These are phyloP conservation scores for Paramarasmius palmivorus DNA, from an alignment of 1,284 basidiomycete genomes.

Conservation along the genomic window DNA sequence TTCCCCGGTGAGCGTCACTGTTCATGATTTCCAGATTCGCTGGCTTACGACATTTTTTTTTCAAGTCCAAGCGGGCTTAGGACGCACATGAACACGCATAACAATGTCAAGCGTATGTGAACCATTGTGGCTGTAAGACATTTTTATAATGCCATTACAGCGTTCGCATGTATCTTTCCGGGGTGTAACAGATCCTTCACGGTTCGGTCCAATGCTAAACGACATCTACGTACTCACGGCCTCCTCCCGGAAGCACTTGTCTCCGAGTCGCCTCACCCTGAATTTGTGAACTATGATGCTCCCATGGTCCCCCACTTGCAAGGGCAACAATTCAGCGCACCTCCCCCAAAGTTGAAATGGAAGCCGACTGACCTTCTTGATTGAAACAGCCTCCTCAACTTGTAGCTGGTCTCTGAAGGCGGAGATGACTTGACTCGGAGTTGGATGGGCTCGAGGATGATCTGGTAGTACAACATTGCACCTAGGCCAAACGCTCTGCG, in stretches of 20 bases:
- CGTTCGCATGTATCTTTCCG: constrained; percentile 54
- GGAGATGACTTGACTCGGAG: constrained; percentile 8
- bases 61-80: constrained; percentile 59
- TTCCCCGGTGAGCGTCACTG: constrained; percentile 39
- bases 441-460: constrained; percentile 10
- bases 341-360: constrained; percentile 11
- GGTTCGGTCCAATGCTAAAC: constrained; percentile 63
- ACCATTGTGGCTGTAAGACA: not conserved
- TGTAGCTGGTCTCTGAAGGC: constrained; percentile 7
- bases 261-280: constrained; percentile 1
- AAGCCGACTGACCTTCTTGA: constrained; percentile 11
- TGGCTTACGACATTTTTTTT: not conserved
- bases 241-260: constrained; percentile 1
- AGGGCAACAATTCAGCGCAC: not conserved
- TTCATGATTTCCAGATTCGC: not conserved
- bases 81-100: constrained; percentile 75
- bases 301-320: constrained; percentile 3
- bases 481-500: not conserved
- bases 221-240: constrained; percentile 60
- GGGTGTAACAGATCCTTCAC: constrained; percentile 60
- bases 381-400: constrained; percentile 2
- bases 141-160: constrained; percentile 30
- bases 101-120: constrained; percentile 60
- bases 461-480: not conserved
- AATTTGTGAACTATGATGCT: constrained; percentile 11